Percentiles rank a stretch among this genome's conserved stretches.
Evolutionary conservation across 2,329 filamentous ascomycete genomes (phyloP).

Genomic region (Botryotinia globosa): DNA sequence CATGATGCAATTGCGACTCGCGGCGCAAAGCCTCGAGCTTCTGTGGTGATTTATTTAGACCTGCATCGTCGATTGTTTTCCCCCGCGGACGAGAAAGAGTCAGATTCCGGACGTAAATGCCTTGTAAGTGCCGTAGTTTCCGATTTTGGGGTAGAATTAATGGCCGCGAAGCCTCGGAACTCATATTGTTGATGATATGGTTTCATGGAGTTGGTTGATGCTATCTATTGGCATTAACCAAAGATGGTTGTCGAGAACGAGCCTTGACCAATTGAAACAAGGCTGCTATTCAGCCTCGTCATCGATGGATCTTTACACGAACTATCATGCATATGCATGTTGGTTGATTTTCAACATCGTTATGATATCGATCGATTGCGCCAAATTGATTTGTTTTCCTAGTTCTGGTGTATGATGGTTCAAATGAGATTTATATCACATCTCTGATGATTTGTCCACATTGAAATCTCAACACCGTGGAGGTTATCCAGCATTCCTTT

Average conservation of each 20-base stretch:
- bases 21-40: slow-evolving; percentile 55
- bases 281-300: slow-evolving; percentile 1
- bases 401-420: background rate
- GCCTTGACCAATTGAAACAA: slow-evolving; percentile 5
- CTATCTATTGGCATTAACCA: background rate
- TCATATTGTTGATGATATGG: slow-evolving; percentile 31
- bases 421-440: background rate
- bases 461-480: background rate
- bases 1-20: slow-evolving; percentile 52
- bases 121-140: slow-evolving; percentile 81
- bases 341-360: background rate
- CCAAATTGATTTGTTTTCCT: background rate
- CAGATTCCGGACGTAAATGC: slow-evolving; percentile 83
- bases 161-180: slow-evolving; percentile 40
- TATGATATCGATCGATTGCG: background rate
- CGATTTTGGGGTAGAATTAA: slow-evolving; percentile 71
- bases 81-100: slow-evolving; percentile 58
- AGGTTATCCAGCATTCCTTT: background rate
- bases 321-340: background rate
- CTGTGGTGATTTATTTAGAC: slow-evolving; percentile 62
- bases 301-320: background rate
- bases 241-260: background rate
- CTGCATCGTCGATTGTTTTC: slow-evolving; percentile 72
- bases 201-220: slow-evolving; percentile 10
- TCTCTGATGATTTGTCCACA: background rate